Base-by-base conservation (phyloP, 2,329 filamentous ascomycete species). In the Fusarium udum region DNA sequence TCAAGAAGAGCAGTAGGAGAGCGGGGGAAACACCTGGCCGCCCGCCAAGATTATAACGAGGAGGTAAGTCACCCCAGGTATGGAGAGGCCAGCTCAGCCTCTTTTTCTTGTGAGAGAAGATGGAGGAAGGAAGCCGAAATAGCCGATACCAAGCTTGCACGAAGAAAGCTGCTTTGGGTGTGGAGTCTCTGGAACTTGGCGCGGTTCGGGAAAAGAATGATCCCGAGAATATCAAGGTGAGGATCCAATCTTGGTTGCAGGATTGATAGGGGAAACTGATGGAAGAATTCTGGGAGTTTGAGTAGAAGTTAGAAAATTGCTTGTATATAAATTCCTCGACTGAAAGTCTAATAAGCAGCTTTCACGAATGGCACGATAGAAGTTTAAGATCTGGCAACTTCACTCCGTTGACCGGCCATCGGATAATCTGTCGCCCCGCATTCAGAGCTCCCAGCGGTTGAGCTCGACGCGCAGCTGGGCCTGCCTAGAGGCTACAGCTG, bases 381-480 rank as follows among this genome's bases (percentile, higher is more conserved):
- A 51, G 42, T 31, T 5, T 37, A 24, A 28, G 24, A 48, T 36
- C 11, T 16, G 14, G 28, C 14, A 59, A 5, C 24, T 59, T 31
- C 32, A n/a, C 11, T 36, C 16, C 6, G 24, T 51, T 24, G 32
- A 10, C 22, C 75, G 74, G 77, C 10, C 14, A 1, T 37, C 80
- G 80, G 80, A 75, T 39, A 73, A 82, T 78, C 58, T 66, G 6
- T 73, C 70, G 34, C 26, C 67, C 80, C 79, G 79, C 46, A 45
- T 43, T 46, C 60, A 45, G 40, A 78, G 77, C 77, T 77, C 61
- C 61, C 22, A 61, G 42, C 64, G 63, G 56, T 69, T 64, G 69
- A 81, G 79, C 80, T 82, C 73, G 80, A 82, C 81, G 81, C 81
- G 81, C 80, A 82, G 81, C 80, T 82, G 75, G 75, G 77, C 75